phyloP scores from a whole-genome alignment of 768 basidiomycete genomes.

The Xerocomus spinulosus region DNA sequence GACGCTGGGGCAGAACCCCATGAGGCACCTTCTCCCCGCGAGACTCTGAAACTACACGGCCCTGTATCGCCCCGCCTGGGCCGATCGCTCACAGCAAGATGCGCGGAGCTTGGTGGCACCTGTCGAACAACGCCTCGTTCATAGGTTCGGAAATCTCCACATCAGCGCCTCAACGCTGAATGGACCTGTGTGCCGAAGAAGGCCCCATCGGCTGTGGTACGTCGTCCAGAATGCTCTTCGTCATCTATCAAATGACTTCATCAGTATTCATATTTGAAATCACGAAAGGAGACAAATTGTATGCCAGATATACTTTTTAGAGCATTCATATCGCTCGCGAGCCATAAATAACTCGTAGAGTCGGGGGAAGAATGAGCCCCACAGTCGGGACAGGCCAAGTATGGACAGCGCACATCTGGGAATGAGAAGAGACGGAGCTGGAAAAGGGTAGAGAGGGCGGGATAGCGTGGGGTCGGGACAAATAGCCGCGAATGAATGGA shows the following conservation, averaged over 20 bases:
- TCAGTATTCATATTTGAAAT: neutral
- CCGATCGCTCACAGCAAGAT: neutral
- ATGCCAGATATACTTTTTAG: neutral
- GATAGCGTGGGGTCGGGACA: neutral
- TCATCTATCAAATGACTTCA: neutral
- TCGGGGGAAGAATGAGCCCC: neutral
- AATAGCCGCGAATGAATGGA: neutral
- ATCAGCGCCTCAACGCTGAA: neutral
- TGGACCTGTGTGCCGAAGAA: neutral
- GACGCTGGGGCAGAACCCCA: neutral
- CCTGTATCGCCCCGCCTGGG: neutral
- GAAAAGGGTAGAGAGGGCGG: constrained; percentile 4
- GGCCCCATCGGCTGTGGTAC: neutral
- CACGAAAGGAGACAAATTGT: neutral
- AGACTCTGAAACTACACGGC: neutral
- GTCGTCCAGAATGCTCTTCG: neutral
- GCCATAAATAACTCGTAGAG: constrained; percentile 1
- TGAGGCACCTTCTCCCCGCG: neutral
- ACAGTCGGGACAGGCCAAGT: neutral
- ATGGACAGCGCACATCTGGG: neutral
- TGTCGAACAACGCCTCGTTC: neutral
- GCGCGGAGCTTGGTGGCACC: neutral
- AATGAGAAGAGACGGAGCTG: neutral
- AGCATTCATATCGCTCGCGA: neutral
- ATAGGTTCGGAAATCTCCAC: neutral